A percentile compares a stretch with the other conserved stretches of the same genome.
Conservation (phyloP, 805 yeast species). For the Kodamaea lidongshanica region DNA sequence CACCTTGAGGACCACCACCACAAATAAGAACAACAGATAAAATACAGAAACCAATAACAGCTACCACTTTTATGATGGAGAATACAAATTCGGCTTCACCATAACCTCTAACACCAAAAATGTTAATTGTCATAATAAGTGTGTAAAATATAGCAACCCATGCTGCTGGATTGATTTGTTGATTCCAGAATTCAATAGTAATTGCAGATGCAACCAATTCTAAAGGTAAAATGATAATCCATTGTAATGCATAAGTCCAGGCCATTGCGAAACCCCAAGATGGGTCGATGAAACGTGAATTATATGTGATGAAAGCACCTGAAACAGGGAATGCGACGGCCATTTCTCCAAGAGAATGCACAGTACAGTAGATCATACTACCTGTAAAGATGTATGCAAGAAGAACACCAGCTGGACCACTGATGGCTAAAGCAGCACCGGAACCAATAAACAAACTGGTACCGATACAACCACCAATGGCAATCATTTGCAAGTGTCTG, state of each 20-base stretch:
- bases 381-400: slow-evolving; percentile 52
- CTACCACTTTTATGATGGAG: slow-evolving; percentile 56
- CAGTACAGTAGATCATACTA: slow-evolving; percentile 50
- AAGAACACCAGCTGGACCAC: slow-evolving; percentile 62
- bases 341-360: slow-evolving; percentile 57
- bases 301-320: slow-evolving; percentile 60
- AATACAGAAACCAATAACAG: slow-evolving; percentile 51
- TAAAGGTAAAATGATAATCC: slow-evolving; percentile 19
- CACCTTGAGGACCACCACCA: slow-evolving; percentile 52
- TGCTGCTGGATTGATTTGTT: slow-evolving; percentile 43
- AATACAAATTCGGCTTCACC: slow-evolving; percentile 63
- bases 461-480: slow-evolving; percentile 64
- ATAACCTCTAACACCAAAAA: slow-evolving; percentile 49
- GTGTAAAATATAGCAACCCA: slow-evolving; percentile 52
- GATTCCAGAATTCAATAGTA: slow-evolving; percentile 16
- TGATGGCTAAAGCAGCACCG: slow-evolving; percentile 50
- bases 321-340: slow-evolving; percentile 57
- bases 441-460: slow-evolving; percentile 66
- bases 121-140: slow-evolving; percentile 40
- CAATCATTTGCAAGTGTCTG: slow-evolving; percentile 61
- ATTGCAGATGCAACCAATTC: slow-evolving; percentile 24
- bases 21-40: slow-evolving; percentile 46
- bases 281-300: slow-evolving; percentile 52
- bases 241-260: slow-evolving; percentile 30
- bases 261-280: slow-evolving; percentile 61